A percentile compares a stretch with the other conserved stretches of the same genome.
phyloP scores from a whole-genome alignment of 306 rosid genomes.

The Pyrus betulifolia region DNA sequence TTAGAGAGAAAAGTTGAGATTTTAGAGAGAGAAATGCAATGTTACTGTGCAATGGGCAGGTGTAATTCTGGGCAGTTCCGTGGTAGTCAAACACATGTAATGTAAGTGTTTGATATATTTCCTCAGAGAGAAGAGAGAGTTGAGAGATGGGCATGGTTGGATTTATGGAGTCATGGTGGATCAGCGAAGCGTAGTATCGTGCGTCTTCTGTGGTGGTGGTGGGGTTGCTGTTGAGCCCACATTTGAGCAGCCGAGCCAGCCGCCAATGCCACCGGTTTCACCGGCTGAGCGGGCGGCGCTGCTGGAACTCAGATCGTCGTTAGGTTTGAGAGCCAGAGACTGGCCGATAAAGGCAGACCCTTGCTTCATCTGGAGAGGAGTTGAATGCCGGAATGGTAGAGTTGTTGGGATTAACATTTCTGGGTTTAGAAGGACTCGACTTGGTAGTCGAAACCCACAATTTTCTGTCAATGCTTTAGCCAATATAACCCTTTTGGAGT shows the following conservation, averaged over 20 bases:
- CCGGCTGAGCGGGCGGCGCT: conserved; percentile 44
- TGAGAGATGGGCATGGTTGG: conserved; percentile 31
- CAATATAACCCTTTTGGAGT: conserved; percentile 54
- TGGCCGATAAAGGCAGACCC: conserved; percentile 88
- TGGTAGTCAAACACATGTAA: conserved; percentile 11
- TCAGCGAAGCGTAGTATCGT: conserved; percentile 28
- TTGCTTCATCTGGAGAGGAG: conserved; percentile 61
- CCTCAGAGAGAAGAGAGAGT: conserved; percentile 3
- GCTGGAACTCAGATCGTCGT: conserved; percentile 61
- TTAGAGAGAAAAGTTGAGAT: conserved; percentile 1
- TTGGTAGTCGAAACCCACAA: conserved; percentile 64
- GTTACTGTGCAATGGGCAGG: conserved; percentile 18
- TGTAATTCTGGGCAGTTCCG: conserved; percentile 20
- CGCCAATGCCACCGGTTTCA: conserved; percentile 36
- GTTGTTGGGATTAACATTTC: conserved; percentile 73
- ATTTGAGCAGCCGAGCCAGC: conserved; percentile 50
- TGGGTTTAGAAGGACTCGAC: conserved; percentile 73
- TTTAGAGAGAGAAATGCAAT: conserved; percentile 6
- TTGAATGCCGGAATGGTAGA: conserved; percentile 59
- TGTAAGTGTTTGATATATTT: neutral
- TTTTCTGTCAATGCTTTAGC: conserved; percentile 61
- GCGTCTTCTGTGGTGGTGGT: conserved; percentile 25
- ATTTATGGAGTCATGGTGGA: conserved; percentile 55
- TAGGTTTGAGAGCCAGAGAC: conserved; percentile 73
- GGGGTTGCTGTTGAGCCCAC: conserved; percentile 43